Evolutionary conservation across 2,329 filamentous ascomycete genomes (phyloP), one percentile per base, ranked within the genome.

Genomic region (Curvularia verruculosa): DNA sequence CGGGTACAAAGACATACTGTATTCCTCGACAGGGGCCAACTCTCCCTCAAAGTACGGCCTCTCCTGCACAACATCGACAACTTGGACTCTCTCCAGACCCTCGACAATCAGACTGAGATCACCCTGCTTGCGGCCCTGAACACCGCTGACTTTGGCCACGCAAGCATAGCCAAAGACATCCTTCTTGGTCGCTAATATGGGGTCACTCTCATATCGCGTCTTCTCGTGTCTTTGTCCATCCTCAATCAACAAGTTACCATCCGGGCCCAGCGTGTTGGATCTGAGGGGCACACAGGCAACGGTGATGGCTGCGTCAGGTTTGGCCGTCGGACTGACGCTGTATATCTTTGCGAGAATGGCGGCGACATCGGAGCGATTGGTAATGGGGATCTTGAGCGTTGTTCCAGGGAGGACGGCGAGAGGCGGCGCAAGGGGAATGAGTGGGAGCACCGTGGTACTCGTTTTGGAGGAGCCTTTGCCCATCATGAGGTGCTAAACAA

Each of bases 281-380:
- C 83, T 88, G 58, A 97, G 82, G 19, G 95, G 95, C 52, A 98
- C 87, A 75, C 94, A 98, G 51, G 90, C 92, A 64, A 98, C 88
- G 8, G 90, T 88, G 66, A 96, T 87, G 65, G 87, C 83, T 26
- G 87, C 85, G 64, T 88, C 82, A 2, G 81, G 85, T 68, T 87
- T 88, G 23, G 81, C 78, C 39, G 86, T 85, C 31, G 89, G 83
- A 26, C 88, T 88, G 66, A 88, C 87, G 69, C 90, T 90, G 78
- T 96, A 94, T 58, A 96, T 86, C 66, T 89, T 88, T 19, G 92
- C 90, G 55, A 99, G 87, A 43, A 98, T 85, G 49, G 94, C 90
- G 51, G 92, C 89, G 65, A 98, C 89, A 77, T 98, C 95, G 65
- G 91, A 87, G 49, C 94, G 91, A 76, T 89, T 88, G 39, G 89